Evolutionary conservation across 805 yeast genomes (phyloP).

Genomic region (Nematodospora valgi): DNA sequence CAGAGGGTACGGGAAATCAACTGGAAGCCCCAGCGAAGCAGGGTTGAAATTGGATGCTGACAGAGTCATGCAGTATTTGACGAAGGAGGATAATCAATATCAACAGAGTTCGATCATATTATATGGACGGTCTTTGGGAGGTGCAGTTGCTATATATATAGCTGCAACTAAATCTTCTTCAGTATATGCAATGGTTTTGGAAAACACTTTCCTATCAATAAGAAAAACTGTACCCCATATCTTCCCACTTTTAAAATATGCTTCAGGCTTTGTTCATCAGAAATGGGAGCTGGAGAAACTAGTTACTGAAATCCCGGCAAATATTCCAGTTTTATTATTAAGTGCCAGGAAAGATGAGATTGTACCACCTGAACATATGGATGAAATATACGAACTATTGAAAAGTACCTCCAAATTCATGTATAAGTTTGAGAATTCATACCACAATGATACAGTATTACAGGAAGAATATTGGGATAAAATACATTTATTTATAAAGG

Average conservation of each 20-base stretch:
- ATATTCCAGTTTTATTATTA: constrained; percentile 66
- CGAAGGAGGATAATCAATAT: constrained; percentile 47
- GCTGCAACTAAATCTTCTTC: constrained; percentile 54
- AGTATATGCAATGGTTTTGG: constrained; percentile 68
- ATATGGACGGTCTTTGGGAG: constrained; percentile 91
- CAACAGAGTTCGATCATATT: constrained; percentile 54
- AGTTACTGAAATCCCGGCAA: constrained; percentile 47
- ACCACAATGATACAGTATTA: constrained; percentile 80
- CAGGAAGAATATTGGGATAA: constrained; percentile 78
- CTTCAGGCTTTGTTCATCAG: constrained; percentile 67
- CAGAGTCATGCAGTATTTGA: constrained; percentile 59
- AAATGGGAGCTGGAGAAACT: constrained; percentile 75
- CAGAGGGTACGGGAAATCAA: constrained; percentile 84
- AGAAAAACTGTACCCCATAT: constrained; percentile 69
- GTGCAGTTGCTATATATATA: constrained; percentile 86
- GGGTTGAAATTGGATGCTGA: constrained; percentile 86
- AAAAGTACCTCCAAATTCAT: constrained; percentile 50
- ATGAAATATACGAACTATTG: constrained; percentile 49
- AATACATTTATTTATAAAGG: constrained; percentile 51
- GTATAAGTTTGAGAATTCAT: constrained; percentile 54
- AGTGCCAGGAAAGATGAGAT: constrained; percentile 81
- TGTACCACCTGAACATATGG: constrained; percentile 87
- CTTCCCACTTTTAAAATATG: constrained; percentile 60
- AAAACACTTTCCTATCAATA: constrained; percentile 80
- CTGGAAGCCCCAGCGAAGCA: constrained; percentile 70